Base-by-base conservation (phyloP, 2,329 filamentous ascomycete genomes). In the Ploettnerulaceae sp. region DNA sequence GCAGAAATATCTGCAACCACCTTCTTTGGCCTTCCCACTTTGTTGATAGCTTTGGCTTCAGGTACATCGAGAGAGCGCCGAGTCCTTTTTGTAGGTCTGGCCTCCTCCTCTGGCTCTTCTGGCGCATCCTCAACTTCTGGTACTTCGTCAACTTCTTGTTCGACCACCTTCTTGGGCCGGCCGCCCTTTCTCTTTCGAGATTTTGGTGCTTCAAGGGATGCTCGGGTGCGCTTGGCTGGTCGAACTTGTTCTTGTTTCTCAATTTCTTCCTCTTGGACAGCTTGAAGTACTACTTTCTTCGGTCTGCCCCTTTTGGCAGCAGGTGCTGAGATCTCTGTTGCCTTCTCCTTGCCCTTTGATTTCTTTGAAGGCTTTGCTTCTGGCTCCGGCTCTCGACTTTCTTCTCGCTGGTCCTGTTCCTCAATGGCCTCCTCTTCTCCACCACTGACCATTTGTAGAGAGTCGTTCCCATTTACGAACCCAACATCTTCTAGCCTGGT, bases 401-500 rank as follows among this genome's bases (percentile, higher is more conserved):
- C 25, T 45, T 54, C 34, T 51, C 59, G 5, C 24, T 61, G 35
- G 37, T 54, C 37, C 53, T 55, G 35, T 38, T 54, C 37, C 53
- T 55, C 38, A 33, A 57, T 57, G 24, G 64, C 64, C 5, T 55
- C 51, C 26, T 66, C 64, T 7, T 64, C 55, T 24, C 56, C 57
- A 20, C 37, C 46, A 37, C 51, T 47, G 4, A 58, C 48, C 41
- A 57, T 43, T 37, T 61, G 55, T 32, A 53, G 47, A 8, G 53
- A 56, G 25, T 58, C 52, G 15, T 59, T 58, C 21, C 36, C 48
- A n/a, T 53, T 44, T 67, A 74, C 46, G 77, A 70, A 18, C 76
- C 73, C 74, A 78, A 77, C 32, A 12, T 56, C 47, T n/a, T 75
- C 73, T 56, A 73, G 62, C 55, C 64, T 57, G 8, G 37, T 46